Evolutionary conservation across 495 filamentous ascomycete species (phyloP).

Genomic region (Saxophila tyrrhenica): DNA sequence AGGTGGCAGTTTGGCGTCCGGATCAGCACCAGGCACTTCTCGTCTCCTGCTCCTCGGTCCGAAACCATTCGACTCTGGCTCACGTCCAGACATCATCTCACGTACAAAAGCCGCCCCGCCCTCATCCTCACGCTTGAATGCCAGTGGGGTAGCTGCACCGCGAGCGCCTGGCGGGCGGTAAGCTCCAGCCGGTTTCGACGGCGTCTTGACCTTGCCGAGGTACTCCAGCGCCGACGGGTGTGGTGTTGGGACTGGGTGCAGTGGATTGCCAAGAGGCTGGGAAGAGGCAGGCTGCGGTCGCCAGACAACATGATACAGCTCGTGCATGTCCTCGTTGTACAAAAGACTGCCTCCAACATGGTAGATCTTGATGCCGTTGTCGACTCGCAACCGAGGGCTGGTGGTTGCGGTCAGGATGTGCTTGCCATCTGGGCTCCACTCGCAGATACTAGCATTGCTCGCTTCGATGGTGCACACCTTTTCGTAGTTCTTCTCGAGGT

Average conservation of each 20-base stretch:
- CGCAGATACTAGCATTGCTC: conserved; percentile 85
- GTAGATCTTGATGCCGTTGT: conserved; percentile 94
- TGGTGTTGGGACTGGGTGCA: conserved; percentile 65
- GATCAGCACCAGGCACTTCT: conserved; percentile 70
- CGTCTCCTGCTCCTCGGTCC: conserved; percentile 40
- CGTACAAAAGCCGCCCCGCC: conserved; percentile 81
- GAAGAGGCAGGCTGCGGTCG: conserved; percentile 55
- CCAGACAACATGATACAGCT: conserved; percentile 90
- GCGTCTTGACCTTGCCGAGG: conserved; percentile 74
- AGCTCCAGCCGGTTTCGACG: conserved; percentile 86
- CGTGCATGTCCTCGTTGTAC: conserved; percentile 89
- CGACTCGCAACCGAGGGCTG: conserved; percentile 83
- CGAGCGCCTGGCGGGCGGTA: conserved; percentile 96
- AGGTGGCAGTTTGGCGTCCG: conserved; percentile 49
- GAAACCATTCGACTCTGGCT: conserved; percentile 57
- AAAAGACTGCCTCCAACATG: conserved; percentile 81
- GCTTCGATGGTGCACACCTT: conserved; percentile 93
- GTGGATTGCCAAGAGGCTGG: conserved; percentile 57
- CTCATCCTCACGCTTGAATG: conserved; percentile 96
- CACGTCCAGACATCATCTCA: conserved; percentile 56
- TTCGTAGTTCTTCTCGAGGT: conserved; percentile 77
- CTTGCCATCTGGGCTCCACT: conserved; percentile 92
- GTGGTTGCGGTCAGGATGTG: conserved; percentile 95
- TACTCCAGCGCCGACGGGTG: conserved; percentile 77
- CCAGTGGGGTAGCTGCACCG: conserved; percentile 73